Conservation (phyloP, 192 early-diverging fungal species). For the Coemansia sp. region DNA sequence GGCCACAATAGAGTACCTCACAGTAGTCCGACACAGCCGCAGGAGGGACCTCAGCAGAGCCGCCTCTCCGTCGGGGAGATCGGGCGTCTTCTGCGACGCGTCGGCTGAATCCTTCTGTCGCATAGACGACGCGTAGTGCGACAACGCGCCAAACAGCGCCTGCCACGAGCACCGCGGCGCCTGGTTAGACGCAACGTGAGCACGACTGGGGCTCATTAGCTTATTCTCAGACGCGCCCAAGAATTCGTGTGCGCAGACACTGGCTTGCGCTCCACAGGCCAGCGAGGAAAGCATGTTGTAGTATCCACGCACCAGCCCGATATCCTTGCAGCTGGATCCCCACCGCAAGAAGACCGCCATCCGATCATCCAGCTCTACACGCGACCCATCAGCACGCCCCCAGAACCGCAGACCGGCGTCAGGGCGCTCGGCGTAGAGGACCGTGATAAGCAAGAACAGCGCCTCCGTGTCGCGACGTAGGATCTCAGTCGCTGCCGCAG, state of each 20-base stretch:
- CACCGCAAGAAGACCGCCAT: constrained; percentile 67
- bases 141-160: constrained; percentile 74
- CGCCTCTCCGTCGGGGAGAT: constrained; percentile 76
- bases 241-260: constrained; percentile 62
- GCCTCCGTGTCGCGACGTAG: constrained; percentile 66
- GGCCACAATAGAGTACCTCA: constrained; percentile 73
- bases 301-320: constrained; percentile 68
- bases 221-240: constrained; percentile 40
- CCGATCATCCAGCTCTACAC: constrained; percentile 55
- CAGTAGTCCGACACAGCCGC: constrained; percentile 74
- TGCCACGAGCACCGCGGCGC: constrained; percentile 75
- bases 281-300: constrained; percentile 84
- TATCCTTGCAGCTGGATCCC: constrained; percentile 63
- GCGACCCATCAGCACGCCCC: constrained; percentile 36
- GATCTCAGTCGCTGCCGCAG: constrained; percentile 22
- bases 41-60: constrained; percentile 74
- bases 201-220: constrained; percentile 42
- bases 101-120: constrained; percentile 45
- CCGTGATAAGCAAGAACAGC: constrained; percentile 72
- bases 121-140: constrained; percentile 64
- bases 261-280: constrained; percentile 74
- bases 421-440: constrained; percentile 73
- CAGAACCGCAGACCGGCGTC: constrained; percentile 78
- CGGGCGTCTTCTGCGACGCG: constrained; percentile 28
- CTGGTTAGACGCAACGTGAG: constrained; percentile 38